Conservation (phyloP, 2,329 filamentous ascomycete species). For the Falciphora oryzae region DNA sequence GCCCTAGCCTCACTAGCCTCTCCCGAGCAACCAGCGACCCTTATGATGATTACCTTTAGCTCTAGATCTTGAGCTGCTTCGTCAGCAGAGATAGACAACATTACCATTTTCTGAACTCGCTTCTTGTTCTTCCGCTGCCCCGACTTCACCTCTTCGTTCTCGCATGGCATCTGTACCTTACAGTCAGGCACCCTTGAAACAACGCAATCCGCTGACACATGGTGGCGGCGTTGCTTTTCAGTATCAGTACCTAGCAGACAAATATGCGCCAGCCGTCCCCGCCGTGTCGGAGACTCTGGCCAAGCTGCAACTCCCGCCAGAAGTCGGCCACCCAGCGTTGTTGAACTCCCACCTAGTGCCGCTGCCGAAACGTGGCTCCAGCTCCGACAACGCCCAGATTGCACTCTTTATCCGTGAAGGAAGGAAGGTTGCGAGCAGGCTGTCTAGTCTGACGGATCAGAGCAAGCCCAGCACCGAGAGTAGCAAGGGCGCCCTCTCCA, state of each 20-base stretch:
- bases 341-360: slow-evolving; percentile 47
- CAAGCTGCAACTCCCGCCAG: slow-evolving; percentile 60
- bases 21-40: slow-evolving; percentile 12
- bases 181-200: neutral
- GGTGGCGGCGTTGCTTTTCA: slow-evolving; percentile 22
- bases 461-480: slow-evolving; percentile 44
- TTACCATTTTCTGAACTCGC: slow-evolving; percentile 35
- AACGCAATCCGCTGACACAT: neutral
- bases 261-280: slow-evolving; percentile 59
- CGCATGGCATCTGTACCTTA: neutral
- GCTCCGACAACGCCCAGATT: slow-evolving; percentile 48
- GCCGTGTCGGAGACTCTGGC: slow-evolving; percentile 62
- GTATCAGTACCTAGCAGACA: slow-evolving; percentile 62
- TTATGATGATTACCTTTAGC: slow-evolving; percentile 56
- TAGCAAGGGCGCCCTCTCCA: slow-evolving; percentile 40
- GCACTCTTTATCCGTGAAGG: slow-evolving; percentile 61
- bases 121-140: slow-evolving; percentile 17
- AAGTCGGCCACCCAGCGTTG: slow-evolving; percentile 38
- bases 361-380: slow-evolving; percentile 42
- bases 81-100: slow-evolving; percentile 57
- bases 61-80: slow-evolving; percentile 74
- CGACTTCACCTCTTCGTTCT: slow-evolving; percentile 14
- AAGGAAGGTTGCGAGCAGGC: slow-evolving; percentile 49
- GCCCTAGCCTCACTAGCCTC: neutral
- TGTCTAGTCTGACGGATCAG: slow-evolving; percentile 41